These are phyloP conservation scores for Neocatenulostroma microsporum DNA, from an alignment of 2,329 filamentous ascomycete genomes.

Conservation along the genomic window DNA sequence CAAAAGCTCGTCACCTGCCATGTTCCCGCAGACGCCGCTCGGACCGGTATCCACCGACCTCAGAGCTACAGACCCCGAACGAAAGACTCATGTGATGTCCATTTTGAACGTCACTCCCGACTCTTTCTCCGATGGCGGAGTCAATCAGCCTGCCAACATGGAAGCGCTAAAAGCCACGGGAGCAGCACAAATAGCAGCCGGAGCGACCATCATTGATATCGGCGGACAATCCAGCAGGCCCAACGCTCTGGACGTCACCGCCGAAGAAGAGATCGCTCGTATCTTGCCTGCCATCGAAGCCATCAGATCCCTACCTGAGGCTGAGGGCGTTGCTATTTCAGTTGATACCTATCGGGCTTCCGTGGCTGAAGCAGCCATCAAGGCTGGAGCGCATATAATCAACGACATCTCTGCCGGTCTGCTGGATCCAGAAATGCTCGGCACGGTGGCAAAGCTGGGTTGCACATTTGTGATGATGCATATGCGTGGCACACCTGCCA, in stretches of 20 bases:
- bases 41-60: constrained; percentile 44
- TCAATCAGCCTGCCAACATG: constrained; percentile 45
- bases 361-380: constrained; percentile 69
- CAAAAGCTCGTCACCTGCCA: constrained; percentile 27
- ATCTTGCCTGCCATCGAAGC: constrained; percentile 70
- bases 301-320: constrained; percentile 60
- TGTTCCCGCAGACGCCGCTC: constrained; percentile 35
- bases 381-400: constrained; percentile 79
- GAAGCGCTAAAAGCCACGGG: constrained; percentile 51
- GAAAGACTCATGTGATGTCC: constrained; percentile 76
- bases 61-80: constrained; percentile 47
- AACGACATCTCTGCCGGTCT: constrained; percentile 86
- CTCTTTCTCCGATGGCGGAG: constrained; percentile 89
- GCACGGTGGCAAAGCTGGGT: constrained; percentile 66
- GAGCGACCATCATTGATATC: constrained; percentile 81
- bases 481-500: constrained; percentile 80
- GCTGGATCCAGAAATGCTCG: constrained; percentile 73
- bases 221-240: constrained; percentile 92
- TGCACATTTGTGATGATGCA: constrained; percentile 84
- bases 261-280: constrained; percentile 66
- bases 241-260: constrained; percentile 58
- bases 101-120: constrained; percentile 93
- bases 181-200: constrained; percentile 53
- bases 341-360: constrained; percentile 86
- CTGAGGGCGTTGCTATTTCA: constrained; percentile 62